phyloP scores from a whole-genome alignment of 371 early-diverging fungal species.

The Capillidium heterosporum region DNA sequence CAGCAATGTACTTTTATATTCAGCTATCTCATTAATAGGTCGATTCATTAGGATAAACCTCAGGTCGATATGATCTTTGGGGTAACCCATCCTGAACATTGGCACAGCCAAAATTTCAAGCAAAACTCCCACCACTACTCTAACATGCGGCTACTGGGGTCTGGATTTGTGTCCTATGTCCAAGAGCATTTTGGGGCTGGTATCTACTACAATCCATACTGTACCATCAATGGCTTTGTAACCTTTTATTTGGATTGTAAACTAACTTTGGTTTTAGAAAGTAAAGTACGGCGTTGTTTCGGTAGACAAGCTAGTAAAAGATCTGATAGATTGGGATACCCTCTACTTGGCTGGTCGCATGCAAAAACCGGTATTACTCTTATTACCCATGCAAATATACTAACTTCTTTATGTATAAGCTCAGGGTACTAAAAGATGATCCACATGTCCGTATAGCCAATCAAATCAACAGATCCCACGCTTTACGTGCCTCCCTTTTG shows the following conservation, averaged over 20 bases:
- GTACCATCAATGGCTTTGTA: constrained; percentile 67
- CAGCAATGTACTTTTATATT: constrained; percentile 23
- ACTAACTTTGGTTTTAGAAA: constrained; percentile 14
- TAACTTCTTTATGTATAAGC: constrained; percentile 14
- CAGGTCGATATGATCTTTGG: constrained; percentile 93
- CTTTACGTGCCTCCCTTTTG: constrained; percentile 68
- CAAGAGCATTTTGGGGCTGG: constrained; percentile 82
- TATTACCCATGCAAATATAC: no score
- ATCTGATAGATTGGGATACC: constrained; percentile 84
- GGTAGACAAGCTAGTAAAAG: constrained; percentile 63
- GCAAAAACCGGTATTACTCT: constrained; percentile 70
- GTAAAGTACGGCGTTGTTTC: constrained; percentile 95
- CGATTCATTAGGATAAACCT: constrained; percentile 22
- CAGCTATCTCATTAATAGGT: background rate
- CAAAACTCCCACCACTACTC: constrained; percentile 87
- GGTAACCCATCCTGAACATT: constrained; percentile 88
- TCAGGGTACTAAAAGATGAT: constrained; percentile 70
- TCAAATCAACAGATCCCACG: constrained; percentile 71
- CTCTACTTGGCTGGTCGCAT: constrained; percentile 90
- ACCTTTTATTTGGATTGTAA: constrained; percentile 8
- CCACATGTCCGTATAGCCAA: constrained; percentile 67
- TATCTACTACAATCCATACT: constrained; percentile 89
- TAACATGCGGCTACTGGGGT: constrained; percentile 40
- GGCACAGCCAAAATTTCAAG: constrained; percentile 86
- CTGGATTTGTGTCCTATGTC: constrained; percentile 43